Base-by-base conservation (phyloP, 805 yeast species). In the Danielia reshetovae region DNA sequence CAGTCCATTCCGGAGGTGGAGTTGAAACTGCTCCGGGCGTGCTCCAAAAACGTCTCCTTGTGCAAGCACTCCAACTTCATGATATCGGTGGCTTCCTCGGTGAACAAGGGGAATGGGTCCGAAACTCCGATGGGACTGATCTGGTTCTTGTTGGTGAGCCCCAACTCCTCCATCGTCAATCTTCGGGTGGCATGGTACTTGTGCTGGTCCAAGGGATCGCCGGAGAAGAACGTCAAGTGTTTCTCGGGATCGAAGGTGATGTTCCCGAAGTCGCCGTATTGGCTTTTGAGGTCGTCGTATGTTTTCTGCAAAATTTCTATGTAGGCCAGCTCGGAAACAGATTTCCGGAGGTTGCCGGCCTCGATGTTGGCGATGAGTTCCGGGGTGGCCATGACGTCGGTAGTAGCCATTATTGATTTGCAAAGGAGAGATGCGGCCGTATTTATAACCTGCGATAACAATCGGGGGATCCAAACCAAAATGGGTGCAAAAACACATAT, bases 21-120 rank as follows among this genome's bases (percentile, higher is more conserved):
- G 35, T 52, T 54, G 42, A 55, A 56, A 15, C 63, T 58, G 32
- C 53, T 46, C 38, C 80, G 59, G 18, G 73, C 77, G 51, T 65
- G 66, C 34, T 65, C 58, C 39, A 59, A 36, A 38, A 75, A 71
- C 5, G 62, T 54, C 30, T 74, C 75, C 40, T 70, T 69, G 27
- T 60, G 52, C 48, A 76, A 62, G 26, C 74, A 50, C 49, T 77
- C 82, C 41, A 70, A 68, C 54, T 73, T 70, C 81, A 77, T 76
- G 30, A 77, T 68, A 26, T 68, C 69, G 36, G 75, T 60, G 2
- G 82, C 81, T 45, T 77, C 81, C 19, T 74, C 73, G 1, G 80
- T 75, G 56, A 77, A 77, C 29, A 77, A 59, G 4, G 79, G 79
- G 54, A 77, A 77, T 1, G 83, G 80, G 35, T 72, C 78, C 35